Conservation (phyloP, 257 asterid genomes). For the Apocynum venetum region DNA sequence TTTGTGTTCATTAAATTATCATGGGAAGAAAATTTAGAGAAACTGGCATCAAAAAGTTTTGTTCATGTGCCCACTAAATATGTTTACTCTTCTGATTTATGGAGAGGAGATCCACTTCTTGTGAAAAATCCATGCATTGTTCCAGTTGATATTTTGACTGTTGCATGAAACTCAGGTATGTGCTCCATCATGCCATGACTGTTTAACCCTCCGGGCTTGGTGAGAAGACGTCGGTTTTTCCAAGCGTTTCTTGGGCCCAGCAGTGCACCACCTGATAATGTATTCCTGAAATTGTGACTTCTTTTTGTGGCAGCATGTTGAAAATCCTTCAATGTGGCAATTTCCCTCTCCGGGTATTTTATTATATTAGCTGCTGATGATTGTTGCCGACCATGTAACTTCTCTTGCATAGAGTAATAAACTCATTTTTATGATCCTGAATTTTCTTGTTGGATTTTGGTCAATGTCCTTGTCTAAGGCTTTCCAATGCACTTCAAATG, state of each 20-base stretch:
- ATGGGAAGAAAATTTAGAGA: neutral
- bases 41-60: neutral
- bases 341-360: constrained; percentile 89
- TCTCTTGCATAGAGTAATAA: neutral
- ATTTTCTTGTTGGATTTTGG: neutral
- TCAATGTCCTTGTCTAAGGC: neutral
- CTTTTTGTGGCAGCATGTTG: constrained; percentile 71
- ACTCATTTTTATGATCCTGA: neutral
- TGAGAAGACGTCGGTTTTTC: constrained; percentile 68
- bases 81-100: neutral
- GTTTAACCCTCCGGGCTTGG: constrained; percentile 97
- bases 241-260: constrained; percentile 66
- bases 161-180: constrained; percentile 49
- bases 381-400: neutral
- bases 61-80: neutral
- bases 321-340: constrained; percentile 97
- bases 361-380: neutral
- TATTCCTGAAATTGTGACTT: constrained; percentile 72
- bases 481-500: neutral
- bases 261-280: constrained; percentile 72
- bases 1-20: neutral
- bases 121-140: neutral
- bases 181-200: constrained; percentile 98
- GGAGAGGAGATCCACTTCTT: neutral
- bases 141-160: neutral